phyloP scores from a whole-genome alignment of 495 filamentous ascomycete genomes.

The Penicillium maclennaniae region DNA sequence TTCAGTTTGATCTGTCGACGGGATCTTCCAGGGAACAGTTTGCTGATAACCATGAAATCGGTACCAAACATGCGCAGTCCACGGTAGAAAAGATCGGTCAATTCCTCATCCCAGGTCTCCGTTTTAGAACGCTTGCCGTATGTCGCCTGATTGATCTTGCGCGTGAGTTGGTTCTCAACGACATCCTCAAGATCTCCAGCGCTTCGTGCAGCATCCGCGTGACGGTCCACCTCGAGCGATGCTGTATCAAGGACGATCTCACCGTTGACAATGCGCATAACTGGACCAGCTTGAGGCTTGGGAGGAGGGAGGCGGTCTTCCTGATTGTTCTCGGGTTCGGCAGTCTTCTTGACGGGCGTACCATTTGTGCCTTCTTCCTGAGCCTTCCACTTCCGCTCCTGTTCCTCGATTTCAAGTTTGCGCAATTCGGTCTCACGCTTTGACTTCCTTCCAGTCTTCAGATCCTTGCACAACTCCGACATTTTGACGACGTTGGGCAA shows the following conservation, averaged over 20 bases:
- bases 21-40: constrained; percentile 71
- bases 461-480: constrained; percentile 74
- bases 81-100: constrained; percentile 81
- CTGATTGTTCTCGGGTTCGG: constrained; percentile 19
- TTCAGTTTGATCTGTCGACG: constrained; percentile 84
- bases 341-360: constrained; percentile 28
- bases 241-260: constrained; percentile 74
- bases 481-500: constrained; percentile 69
- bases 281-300: constrained; percentile 41
- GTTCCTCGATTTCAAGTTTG: constrained; percentile 50
- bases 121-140: constrained; percentile 68
- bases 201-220: constrained; percentile 60
- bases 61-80: constrained; percentile 85
- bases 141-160: constrained; percentile 67
- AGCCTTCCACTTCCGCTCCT: constrained; percentile 43
- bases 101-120: constrained; percentile 70
- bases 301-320: constrained; percentile 18
- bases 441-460: constrained; percentile 75
- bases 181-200: constrained; percentile 55
- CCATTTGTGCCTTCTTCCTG: constrained; percentile 33
- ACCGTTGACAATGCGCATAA: constrained; percentile 75
- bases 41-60: constrained; percentile 84
- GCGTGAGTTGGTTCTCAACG: constrained; percentile 79
- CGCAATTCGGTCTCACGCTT: constrained; percentile 60
- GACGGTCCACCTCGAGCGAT: constrained; percentile 76